Conservation (phyloP, 2,329 filamentous ascomycete genomes). For the Esteya vermicola region DNA sequence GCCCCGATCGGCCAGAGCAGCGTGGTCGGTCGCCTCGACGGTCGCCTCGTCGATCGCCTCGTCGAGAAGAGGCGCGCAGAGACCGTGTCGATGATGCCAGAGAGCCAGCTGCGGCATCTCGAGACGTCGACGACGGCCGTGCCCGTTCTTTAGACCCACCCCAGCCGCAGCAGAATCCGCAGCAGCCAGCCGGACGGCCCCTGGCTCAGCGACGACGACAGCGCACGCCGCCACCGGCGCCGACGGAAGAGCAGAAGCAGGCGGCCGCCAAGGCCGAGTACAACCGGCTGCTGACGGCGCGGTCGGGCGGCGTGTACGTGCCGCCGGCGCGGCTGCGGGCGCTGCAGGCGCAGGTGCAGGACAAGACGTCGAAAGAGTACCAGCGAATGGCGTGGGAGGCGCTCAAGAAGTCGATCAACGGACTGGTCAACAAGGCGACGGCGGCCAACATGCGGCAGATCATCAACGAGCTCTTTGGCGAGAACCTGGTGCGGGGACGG, state of each 20-base stretch:
- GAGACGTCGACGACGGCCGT: too few species aligned
- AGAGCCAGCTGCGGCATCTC: too few species aligned
- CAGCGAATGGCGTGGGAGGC: constrained; percentile 99
- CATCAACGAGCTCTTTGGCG: constrained; percentile 85
- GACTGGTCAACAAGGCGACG: constrained; percentile 98
- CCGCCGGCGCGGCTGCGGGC: constrained; percentile 82
- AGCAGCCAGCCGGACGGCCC: not conserved
- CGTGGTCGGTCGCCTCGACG: not conserved
- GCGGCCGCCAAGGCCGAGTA: constrained; percentile 84
- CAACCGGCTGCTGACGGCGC: constrained; percentile 80
- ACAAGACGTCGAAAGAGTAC: constrained; percentile 92
- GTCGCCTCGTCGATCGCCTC: not conserved
- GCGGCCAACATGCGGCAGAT: constrained; percentile 96
- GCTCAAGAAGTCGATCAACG: constrained; percentile 96
- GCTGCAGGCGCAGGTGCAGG: constrained; percentile 90
- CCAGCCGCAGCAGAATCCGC: not conserved
- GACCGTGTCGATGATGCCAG: too few species aligned
- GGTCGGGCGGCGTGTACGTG: constrained; percentile 92
- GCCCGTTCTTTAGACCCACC: not conserved
- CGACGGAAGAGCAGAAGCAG: constrained; percentile 71
- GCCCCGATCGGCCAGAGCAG: constrained; percentile 5
- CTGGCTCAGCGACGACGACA: not conserved
- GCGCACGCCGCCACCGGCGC: constrained; percentile 24
- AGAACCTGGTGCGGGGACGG: constrained; percentile 83
- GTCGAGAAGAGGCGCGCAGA: too few species aligned